These are phyloP conservation scores for Xerocomellus intermedius DNA, from an alignment of 768 basidiomycete species.

Conservation along the genomic window DNA sequence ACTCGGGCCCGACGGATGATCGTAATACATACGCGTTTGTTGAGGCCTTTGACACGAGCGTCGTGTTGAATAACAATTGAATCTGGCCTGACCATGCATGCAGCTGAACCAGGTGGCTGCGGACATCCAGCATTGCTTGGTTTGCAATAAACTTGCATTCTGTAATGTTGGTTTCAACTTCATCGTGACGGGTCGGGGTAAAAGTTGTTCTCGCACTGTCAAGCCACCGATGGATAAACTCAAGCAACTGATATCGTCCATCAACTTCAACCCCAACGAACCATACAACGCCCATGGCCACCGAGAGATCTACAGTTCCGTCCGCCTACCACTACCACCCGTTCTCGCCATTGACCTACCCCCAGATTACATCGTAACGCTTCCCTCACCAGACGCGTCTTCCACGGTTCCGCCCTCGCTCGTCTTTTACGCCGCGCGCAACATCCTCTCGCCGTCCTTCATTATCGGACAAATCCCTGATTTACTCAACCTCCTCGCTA, in stretches of 20 bases:
- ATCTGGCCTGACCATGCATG: too few relatives aligned
- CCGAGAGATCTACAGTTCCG: constrained; percentile 15
- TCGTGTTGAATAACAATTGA: too few relatives aligned
- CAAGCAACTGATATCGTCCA: constrained; percentile 6
- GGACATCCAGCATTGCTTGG: neutral
- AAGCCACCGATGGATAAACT: neutral
- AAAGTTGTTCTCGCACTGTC: neutral
- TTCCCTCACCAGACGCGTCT: neutral
- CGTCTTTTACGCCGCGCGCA: constrained; percentile 28
- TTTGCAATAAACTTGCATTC: neutral
- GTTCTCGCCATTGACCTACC: neutral
- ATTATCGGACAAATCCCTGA: constrained; percentile 33
- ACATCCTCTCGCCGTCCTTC: constrained; percentile 29
- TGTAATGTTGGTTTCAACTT: neutral
- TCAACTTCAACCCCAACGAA: constrained; percentile 22
- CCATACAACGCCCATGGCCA: constrained; percentile 13
- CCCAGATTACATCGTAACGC: constrained; percentile 11
- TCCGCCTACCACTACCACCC: neutral
- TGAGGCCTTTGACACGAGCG: too few relatives aligned
- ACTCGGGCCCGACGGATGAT: neutral
- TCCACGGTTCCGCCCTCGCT: constrained; percentile 12
- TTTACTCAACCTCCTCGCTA: constrained; percentile 23
- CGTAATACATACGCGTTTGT: neutral
- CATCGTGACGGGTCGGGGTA: neutral
- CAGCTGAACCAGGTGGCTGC: too few relatives aligned